Percentiles rank a stretch among this genome's conserved stretches.
These are phyloP conservation scores for Daldinia sp. DNA, from an alignment of 2,329 filamentous ascomycete species.

Conservation along the genomic window DNA sequence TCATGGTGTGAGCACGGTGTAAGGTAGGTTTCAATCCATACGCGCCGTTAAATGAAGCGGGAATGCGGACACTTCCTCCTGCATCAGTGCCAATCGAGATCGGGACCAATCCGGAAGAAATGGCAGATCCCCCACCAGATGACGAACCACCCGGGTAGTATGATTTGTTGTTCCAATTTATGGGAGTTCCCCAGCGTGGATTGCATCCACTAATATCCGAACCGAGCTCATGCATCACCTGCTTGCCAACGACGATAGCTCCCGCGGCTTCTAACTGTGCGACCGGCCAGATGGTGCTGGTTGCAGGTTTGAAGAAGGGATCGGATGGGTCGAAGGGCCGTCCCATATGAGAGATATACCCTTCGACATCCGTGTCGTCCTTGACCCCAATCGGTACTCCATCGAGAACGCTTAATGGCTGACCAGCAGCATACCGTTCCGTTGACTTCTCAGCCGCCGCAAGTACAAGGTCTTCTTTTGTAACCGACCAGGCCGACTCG, in stretches of 20 bases:
- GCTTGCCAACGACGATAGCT: constrained; percentile 77
- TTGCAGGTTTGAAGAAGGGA: constrained; percentile 58
- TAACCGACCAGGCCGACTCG: constrained; percentile 76
- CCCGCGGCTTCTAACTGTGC: constrained; percentile 76
- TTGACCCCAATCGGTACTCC: constrained; percentile 86
- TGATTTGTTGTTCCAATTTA: constrained; percentile 77
- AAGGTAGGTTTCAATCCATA: constrained; percentile 85
- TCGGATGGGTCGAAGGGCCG: constrained; percentile 66
- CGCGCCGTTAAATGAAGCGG: constrained; percentile 77
- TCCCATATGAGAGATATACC: constrained; percentile 73
- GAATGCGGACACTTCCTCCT: constrained; percentile 78
- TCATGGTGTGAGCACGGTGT: constrained; percentile 68
- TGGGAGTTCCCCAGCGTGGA: constrained; percentile 74
- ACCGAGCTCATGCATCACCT: constrained; percentile 82
- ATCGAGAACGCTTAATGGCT: constrained; percentile 74
- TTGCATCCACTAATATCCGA: constrained; percentile 88
- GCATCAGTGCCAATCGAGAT: constrained; percentile 79
- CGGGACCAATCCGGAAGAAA: constrained; percentile 76
- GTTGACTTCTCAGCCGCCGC: constrained; percentile 78
- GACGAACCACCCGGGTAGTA: constrained; percentile 87
- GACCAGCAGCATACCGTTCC: constrained; percentile 72
- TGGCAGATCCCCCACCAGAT: constrained; percentile 75
- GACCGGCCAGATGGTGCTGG: constrained; percentile 74
- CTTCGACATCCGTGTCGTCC: constrained; percentile 77
- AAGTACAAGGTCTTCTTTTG: constrained; percentile 67